Conservation (phyloP, 108 stramenopile species). For the Stephanodiscus minutulus region DNA sequence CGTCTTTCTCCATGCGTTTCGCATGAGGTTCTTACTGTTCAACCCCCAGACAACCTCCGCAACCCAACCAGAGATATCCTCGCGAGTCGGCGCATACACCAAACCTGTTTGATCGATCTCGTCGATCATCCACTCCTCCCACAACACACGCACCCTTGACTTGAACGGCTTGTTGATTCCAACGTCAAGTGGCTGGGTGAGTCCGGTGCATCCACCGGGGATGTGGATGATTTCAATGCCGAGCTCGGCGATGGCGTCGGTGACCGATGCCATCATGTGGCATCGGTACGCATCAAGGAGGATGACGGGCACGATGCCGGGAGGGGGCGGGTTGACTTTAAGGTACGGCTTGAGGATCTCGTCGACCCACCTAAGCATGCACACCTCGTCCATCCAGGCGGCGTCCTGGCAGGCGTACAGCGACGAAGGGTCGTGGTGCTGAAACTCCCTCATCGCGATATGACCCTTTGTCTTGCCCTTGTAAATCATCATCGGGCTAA, state of each 20-base stretch:
- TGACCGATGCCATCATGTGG: background rate
- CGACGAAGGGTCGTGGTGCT: too few relatives aligned
- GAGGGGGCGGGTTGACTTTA: background rate
- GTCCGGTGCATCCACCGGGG: background rate
- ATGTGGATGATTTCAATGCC: background rate
- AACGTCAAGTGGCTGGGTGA: too few relatives aligned
- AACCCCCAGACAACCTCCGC: slow-evolving; percentile 34
- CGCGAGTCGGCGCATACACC: too few relatives aligned
- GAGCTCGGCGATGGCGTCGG: background rate
- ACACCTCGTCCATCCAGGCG: background rate
- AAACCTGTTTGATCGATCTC: too few relatives aligned
- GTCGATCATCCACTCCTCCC: background rate
- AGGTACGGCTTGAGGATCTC: background rate
- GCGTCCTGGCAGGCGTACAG: background rate
- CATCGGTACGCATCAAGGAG: background rate
- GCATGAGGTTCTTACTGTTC: background rate
- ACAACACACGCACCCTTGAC: background rate
- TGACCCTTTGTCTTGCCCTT: background rate
- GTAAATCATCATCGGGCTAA: background rate
- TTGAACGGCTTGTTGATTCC: background rate
- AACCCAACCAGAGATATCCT: background rate
- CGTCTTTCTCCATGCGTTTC: background rate
- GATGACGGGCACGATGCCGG: background rate
- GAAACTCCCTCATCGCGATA: background rate
- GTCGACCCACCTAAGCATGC: background rate